Evolutionary conservation across 768 basidiomycete species (phyloP).

Genomic region (Amyloporia xantha): DNA sequence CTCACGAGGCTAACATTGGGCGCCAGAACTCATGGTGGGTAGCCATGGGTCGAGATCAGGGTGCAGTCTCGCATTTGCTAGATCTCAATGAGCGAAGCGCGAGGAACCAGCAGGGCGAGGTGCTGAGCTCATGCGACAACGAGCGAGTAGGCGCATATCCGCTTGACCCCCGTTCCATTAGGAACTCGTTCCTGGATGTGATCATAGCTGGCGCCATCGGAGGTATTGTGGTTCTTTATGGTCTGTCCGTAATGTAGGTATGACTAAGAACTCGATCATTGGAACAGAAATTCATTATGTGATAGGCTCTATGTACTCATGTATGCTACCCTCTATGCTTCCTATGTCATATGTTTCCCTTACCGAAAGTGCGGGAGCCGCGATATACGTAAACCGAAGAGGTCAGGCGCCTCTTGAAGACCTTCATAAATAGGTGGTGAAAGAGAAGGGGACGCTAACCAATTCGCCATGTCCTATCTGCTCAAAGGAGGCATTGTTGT

Average conservation of each 20-base stretch:
- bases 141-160: slow-evolving; percentile 12
- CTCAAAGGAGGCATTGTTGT: slow-evolving; percentile 22
- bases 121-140: slow-evolving; percentile 7
- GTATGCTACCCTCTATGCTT: slow-evolving; percentile 5
- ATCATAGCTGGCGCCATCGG: slow-evolving; percentile 16
- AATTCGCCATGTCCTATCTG: slow-evolving; percentile 11
- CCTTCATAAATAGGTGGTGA: neutral
- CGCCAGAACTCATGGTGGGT: slow-evolving; percentile 28
- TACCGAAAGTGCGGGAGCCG: neutral
- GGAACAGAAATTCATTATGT: neutral
- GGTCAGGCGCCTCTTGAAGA: neutral
- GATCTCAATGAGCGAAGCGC: slow-evolving; percentile 19
- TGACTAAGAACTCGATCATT: neutral
- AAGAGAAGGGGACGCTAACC: neutral
- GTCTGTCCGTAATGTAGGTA: slow-evolving; percentile 1
- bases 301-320: slow-evolving; percentile 7
- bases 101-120: slow-evolving; percentile 6
- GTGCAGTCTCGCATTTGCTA: slow-evolving; percentile 22
- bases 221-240: slow-evolving; percentile 14
- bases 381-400: neutral
- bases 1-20: slow-evolving; percentile 3
- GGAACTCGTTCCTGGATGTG: slow-evolving; percentile 14
- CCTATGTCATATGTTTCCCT: neutral
- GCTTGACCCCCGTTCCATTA: slow-evolving; percentile 6
- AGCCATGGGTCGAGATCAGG: slow-evolving; percentile 24